Evolutionary conservation across 2,329 filamentous ascomycete species (phyloP).

Genomic region (Xylaria sp.): DNA sequence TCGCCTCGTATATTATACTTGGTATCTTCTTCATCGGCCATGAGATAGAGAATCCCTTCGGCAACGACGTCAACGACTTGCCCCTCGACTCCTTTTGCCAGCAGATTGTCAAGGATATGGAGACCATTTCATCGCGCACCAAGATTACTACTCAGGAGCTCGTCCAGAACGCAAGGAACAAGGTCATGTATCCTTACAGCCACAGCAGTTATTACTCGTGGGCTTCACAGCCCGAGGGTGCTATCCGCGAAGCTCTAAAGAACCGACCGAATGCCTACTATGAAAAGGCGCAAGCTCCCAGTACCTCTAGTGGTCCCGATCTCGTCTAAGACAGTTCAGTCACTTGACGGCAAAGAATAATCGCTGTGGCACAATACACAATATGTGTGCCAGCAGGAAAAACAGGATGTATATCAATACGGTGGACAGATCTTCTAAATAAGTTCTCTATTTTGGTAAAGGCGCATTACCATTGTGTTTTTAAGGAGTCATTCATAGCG

Average conservation of each 20-base stretch:
- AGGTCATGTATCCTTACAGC: conserved; percentile 62
- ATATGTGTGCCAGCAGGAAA: too few species aligned
- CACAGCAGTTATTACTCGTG: conserved; percentile 46
- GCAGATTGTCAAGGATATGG: conserved; percentile 78
- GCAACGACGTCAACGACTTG: conserved; percentile 83
- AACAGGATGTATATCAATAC: neutral
- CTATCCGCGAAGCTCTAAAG: conserved; percentile 45
- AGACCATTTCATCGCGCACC: conserved; percentile 73
- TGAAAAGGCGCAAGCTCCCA: conserved; percentile 11
- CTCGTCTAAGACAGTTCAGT: conserved; percentile 20
- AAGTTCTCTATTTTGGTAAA: conserved; percentile 13
- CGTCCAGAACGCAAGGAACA: conserved; percentile 58
- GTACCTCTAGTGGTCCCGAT: neutral
- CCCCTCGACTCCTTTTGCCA: conserved; percentile 81
- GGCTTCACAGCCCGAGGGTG: conserved; percentile 45
- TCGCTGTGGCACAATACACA: neutral
- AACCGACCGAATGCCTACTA: conserved; percentile 43
- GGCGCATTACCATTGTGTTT: conserved; percentile 4
- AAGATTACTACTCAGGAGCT: conserved; percentile 63
- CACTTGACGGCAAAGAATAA: neutral
- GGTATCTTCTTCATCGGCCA: conserved; percentile 78
- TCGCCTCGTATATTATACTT: conserved; percentile 83
- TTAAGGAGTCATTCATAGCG: conserved; percentile 6
- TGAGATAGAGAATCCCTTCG: conserved; percentile 89
- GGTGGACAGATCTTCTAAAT: neutral